Base-by-base conservation (phyloP, 306 rosid species). In the Prunus armeniaca region DNA sequence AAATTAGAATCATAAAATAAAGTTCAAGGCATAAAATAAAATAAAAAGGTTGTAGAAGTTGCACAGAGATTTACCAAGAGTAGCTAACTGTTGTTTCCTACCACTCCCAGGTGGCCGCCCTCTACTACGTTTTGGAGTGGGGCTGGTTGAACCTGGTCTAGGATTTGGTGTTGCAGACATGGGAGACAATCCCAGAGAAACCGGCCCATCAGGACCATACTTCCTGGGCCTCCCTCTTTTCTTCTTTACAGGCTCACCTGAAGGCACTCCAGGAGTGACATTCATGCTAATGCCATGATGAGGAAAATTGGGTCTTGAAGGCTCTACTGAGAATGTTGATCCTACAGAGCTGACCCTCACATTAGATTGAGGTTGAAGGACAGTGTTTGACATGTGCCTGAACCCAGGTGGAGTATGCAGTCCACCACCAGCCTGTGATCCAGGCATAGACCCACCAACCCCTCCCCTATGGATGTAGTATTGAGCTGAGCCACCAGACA, bases 161-260 rank as follows among this genome's bases (percentile, higher is more conserved):
- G 87, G 82, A 72, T 82, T 87, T 62, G 88, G 85, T 65, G 87
- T 72, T 32, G 76, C 86, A 65, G 93, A 81, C 90, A 91, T 72
- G 27, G 97, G 88, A 85, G 97, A 88, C 74, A 92, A 84, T 52
- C 86, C 84, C 88, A 95, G 76, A 55, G 97, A 89, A 72, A 95
- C 93, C 2, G 87, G 80, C 68, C 88, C 98, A 83, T 82, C 97
- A 67, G 96, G 87, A 45, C 86, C 92, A 71, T 95, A 95, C 81
- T 95, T 95, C n/a, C 99, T 54, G 1, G 99, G 99, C 78, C 99
- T 89, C 60, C 99, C 97, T 84, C 99, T 84, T 72, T 95, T 95
- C 93, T 76, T 95, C 82, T 92, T 95, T 62, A 86, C 84, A 84
- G 89, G 83, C 81, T 88, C 97, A 71, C 89, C 69, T n/a, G 92